Evolutionary conservation across 2,329 filamentous ascomycete species (phyloP).

Genomic region (Dissoconium aciculare): DNA sequence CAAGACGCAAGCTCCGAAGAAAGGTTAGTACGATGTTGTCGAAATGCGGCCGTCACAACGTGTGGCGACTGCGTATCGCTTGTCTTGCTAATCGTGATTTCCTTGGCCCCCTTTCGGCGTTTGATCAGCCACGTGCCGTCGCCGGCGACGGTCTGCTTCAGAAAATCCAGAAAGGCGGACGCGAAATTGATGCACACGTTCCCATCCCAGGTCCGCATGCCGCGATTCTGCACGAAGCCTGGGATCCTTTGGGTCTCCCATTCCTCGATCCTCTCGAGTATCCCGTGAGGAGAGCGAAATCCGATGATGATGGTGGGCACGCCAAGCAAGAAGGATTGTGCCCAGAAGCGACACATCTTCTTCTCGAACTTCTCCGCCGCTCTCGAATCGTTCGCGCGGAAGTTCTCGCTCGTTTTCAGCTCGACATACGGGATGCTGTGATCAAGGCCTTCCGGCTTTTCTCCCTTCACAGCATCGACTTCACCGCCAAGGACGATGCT

Average conservation of each 20-base stretch:
- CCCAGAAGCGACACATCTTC: constrained; percentile 85
- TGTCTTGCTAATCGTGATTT: constrained; percentile 60
- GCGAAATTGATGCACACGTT: constrained; percentile 91
- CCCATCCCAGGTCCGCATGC: constrained; percentile 67
- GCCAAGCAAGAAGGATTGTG: constrained; percentile 85
- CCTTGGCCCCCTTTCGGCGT: constrained; percentile 42
- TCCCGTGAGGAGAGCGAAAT: constrained; percentile 60
- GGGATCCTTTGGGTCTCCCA: constrained; percentile 70
- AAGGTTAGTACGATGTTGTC: background rate
- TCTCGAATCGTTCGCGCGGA: constrained; percentile 37
- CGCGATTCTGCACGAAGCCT: constrained; percentile 51
- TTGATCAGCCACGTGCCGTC: constrained; percentile 74
- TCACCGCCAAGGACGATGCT: constrained; percentile 75
- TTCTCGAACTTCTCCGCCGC: constrained; percentile 67
- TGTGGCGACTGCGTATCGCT: background rate
- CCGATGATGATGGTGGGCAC: constrained; percentile 87
- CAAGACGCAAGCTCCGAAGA: too few relatives aligned
- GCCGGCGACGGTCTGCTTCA: constrained; percentile 31
- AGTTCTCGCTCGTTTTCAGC: constrained; percentile 59
- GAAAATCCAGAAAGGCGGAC: constrained; percentile 49
- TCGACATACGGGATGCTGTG: constrained; percentile 83
- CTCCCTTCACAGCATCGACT: constrained; percentile 85
- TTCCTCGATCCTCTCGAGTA: constrained; percentile 58
- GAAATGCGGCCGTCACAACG: background rate
- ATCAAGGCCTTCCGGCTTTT: constrained; percentile 49